Evolutionary conservation across 495 filamentous ascomycete species (phyloP), one percentile per base, ranked within the genome.

Genomic region (Xylaria longipes): DNA sequence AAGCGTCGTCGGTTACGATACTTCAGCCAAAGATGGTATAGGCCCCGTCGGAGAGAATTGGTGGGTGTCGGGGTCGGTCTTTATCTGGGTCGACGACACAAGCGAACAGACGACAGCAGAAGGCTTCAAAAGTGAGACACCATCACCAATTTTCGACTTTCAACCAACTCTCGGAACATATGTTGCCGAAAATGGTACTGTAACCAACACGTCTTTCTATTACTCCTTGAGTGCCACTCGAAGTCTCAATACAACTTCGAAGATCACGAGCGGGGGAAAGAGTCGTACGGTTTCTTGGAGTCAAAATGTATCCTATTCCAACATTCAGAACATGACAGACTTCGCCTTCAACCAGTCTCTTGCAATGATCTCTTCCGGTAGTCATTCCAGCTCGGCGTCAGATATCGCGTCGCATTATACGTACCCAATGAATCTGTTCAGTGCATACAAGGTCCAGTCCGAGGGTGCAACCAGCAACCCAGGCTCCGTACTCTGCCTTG

Each of bases 61-160:
- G 94, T 86, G 92, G 65, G 90, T 97, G 8, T 93, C 92, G 0
- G 94, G 93, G 7, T 95, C 93, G 63, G 85, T 97, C 25, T 95
- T 97, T 75, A 72, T 95, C 12, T 97, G 92, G 86, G 81, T 89
- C 2, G 89, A 90, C 71, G 72, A 77, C 5, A 72, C 82, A 0
- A 78, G 76, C 1, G 84, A 81, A 33, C 80, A 88, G 46, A 89
- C 90, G 0, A 90, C 84, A 2, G 86, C 88, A 2, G 62, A 71
- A 31, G 58, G 48, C 31, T 78, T 79, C 61, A 65, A 50, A 22
- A 56, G 72, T 43, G 67, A 60, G 11, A 63, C 69, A 25, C 62
- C 76, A 17, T 25, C 57, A 20, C 82, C 85, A 0, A 69, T 76
- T 6, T 81, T 83, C 65, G 79, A 76, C 0, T 78, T 82, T 56